Conservation (phyloP, 2,329 filamentous ascomycete species). For the Polytolypa hystricis region DNA sequence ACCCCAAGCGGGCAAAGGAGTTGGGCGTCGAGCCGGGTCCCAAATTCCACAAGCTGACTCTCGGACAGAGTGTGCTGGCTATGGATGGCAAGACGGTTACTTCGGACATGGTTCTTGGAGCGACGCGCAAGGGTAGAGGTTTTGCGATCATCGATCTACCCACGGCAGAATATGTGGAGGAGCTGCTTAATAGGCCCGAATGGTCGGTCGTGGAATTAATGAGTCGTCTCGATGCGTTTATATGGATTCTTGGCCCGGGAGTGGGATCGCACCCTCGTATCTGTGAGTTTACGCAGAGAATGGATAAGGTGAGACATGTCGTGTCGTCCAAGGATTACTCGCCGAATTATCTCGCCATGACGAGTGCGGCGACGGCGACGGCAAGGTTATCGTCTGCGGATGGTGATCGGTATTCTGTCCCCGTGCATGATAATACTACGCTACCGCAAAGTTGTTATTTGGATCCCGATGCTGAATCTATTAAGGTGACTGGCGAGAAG, state of each 20-base stretch:
- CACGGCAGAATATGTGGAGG: slow-evolving; percentile 55
- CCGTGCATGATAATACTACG: slow-evolving; percentile 50
- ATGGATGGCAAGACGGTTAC: slow-evolving; percentile 59
- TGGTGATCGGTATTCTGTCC: slow-evolving; percentile 59
- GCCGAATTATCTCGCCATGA: slow-evolving; percentile 62
- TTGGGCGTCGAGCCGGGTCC: slow-evolving; percentile 52
- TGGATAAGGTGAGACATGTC: slow-evolving; percentile 56
- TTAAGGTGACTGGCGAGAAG: neutral
- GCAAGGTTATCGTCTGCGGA: slow-evolving; percentile 64
- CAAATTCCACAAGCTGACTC: slow-evolving; percentile 50
- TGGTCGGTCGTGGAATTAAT: slow-evolving; percentile 57
- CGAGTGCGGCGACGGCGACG: slow-evolving; percentile 54
- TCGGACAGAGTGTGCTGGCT: slow-evolving; percentile 52
- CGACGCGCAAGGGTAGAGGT: slow-evolving; percentile 55
- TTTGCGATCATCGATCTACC: slow-evolving; percentile 75
- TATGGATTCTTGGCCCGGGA: slow-evolving; percentile 70
- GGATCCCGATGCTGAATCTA: too few species aligned
- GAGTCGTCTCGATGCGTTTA: slow-evolving; percentile 53
- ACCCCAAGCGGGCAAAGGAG: slow-evolving; percentile 50
- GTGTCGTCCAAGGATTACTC: slow-evolving; percentile 64
- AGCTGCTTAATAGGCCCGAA: slow-evolving; percentile 60
- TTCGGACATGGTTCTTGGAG: slow-evolving; percentile 74
- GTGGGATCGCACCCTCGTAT: slow-evolving; percentile 54
- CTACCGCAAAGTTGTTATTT: too few species aligned
- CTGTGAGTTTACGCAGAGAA: slow-evolving; percentile 56